Evolutionary conservation across 2,329 filamentous ascomycete species (phyloP), one percentile per base, ranked within the genome.

Genomic region (Polychaeton citri): DNA sequence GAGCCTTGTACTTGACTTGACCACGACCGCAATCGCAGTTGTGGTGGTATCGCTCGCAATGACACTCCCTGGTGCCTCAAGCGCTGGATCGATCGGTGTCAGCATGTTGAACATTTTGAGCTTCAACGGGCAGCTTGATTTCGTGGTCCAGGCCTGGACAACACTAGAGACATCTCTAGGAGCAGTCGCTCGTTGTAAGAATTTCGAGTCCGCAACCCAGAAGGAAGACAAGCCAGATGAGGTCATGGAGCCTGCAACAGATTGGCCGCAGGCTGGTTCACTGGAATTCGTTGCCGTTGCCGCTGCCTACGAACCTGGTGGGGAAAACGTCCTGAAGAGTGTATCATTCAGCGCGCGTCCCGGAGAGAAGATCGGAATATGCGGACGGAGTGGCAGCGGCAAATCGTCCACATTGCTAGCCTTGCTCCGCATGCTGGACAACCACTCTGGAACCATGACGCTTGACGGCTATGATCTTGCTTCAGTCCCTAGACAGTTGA

Each of bases 181-280:
- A 6, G 71, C 71, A 6, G 63, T 77, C 6, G 59, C 65, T 3
- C 61, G 73, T 16, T 61, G 75, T 41, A 70, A 68, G 47, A 60
- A 62, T n/a, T 75, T 74, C 41, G 61, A 59, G 1, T 55, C 59
- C 5, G 59, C 56, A 20, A 61, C 64, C 1, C 46, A 59, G 7
- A 58, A 57, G 2, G 68, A 72, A 43, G 58, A 70, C 33, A 51
- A 86, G 53, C 67, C 72, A 15, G 71, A 78, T 30, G 72, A 65
- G 9, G 80, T 78, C 9, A 54, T 59, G 13, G 63, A 68, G 16
- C 72, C 79, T 0, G 76, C 81, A 0, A 77, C 79, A 2, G 72
- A 74, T 1, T 90, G 84, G 84, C 83, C 84, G 0, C 73, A 72
- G 0, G 72, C 80, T 43, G 84, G 84, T 5, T 66, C 69, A 8